phyloP scores from a whole-genome alignment of 2,329 filamentous ascomycete genomes.

The Thyridium curvatum region DNA sequence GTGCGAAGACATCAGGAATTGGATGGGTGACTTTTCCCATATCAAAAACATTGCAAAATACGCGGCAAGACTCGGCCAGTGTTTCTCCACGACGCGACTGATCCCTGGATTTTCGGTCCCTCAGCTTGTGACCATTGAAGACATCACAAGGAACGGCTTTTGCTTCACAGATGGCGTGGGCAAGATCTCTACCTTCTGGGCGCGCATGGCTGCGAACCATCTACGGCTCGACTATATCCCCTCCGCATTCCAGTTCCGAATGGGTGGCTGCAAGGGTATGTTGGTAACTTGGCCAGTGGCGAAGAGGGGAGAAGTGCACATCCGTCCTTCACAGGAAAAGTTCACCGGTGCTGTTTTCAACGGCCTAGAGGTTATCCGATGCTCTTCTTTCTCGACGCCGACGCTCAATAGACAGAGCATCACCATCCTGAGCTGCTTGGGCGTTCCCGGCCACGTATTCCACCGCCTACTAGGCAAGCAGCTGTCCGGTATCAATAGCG shows the following conservation, averaged over 20 bases:
- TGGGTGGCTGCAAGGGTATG: constrained; percentile 89
- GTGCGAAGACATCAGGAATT: constrained; percentile 70
- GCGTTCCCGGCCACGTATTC: constrained; percentile 64
- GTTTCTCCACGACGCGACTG: constrained; percentile 86
- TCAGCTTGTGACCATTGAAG: constrained; percentile 54
- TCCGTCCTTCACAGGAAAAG: constrained; percentile 83
- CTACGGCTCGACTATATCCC: constrained; percentile 60
- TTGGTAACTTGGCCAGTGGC: constrained; percentile 64
- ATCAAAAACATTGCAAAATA: constrained; percentile 86
- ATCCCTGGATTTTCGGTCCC: constrained; percentile 59
- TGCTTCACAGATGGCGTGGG: constrained; percentile 91
- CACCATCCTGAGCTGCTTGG: constrained; percentile 71
- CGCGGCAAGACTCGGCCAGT: constrained; percentile 84
- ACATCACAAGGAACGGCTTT: constrained; percentile 62
- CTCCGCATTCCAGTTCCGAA: constrained; percentile 84
- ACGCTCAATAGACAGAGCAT: constrained; percentile 90
- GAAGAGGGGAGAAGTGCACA: constrained; percentile 61
- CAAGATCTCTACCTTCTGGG: constrained; percentile 77
- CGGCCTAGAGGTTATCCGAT: constrained; percentile 78
- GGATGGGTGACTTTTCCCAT: constrained; percentile 80
- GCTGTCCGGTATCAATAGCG: constrained; percentile 59
- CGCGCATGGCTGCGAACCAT: constrained; percentile 65
- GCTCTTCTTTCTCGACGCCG: constrained; percentile 68
- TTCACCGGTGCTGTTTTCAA: constrained; percentile 60
- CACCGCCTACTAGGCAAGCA: constrained; percentile 60